These are phyloP conservation scores for Alternaria novae-zelandiae DNA, from an alignment of 2,329 filamentous ascomycete genomes.

Conservation along the genomic window DNA sequence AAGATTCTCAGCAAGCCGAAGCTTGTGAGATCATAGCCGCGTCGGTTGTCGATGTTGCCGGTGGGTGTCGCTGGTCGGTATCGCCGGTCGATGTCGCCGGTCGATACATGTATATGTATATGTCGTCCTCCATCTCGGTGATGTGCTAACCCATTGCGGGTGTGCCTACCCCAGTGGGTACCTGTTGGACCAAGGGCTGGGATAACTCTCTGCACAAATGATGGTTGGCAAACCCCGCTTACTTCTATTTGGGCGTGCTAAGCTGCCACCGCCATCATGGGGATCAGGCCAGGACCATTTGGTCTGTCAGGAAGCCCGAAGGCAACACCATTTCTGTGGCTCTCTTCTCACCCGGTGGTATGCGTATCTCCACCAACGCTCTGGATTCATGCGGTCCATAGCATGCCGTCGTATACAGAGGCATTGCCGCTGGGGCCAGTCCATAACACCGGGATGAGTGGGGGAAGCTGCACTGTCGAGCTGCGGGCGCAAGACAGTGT, in stretches of 20 bases:
- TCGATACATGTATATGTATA: not conserved
- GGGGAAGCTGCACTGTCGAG: not conserved
- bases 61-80: not conserved
- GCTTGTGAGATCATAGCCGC: not conserved
- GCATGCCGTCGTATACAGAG: not conserved
- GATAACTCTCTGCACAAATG: not conserved
- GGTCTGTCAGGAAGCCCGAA: not conserved
- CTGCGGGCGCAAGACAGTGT: not conserved
- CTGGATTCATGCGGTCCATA: not conserved
- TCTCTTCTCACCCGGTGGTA: not conserved
- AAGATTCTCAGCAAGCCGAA: not conserved
- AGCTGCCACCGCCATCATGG: not conserved
- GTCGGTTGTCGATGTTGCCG: not conserved
- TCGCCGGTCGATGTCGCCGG: not conserved
- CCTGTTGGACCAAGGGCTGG: not conserved
- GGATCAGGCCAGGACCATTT: not conserved
- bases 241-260: not conserved
- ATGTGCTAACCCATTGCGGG: not conserved
- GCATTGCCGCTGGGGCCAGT: not conserved
- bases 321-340: not conserved
- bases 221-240: not conserved
- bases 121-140: not conserved
- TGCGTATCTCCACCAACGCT: not conserved
- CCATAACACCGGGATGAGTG: not conserved
- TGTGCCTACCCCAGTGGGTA: not conserved